Percentiles rank a stretch among this genome's conserved stretches.
Evolutionary conservation across 129 eudicot species (phyloP).

Genomic region (Tagetes erecta): DNA sequence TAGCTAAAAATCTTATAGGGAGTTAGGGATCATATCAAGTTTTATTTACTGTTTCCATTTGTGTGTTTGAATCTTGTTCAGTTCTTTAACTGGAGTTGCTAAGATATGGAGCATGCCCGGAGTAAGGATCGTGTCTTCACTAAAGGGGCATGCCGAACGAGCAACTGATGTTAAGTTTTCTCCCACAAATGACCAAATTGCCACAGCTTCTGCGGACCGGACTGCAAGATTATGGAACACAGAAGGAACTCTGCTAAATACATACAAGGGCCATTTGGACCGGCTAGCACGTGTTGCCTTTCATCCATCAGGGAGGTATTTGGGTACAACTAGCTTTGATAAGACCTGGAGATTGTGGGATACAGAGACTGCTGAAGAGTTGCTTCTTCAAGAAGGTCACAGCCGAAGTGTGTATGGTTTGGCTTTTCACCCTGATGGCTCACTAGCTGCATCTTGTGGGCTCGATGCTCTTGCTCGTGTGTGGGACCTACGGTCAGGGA

Average conservation of each 20-base stretch:
- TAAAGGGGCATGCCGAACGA: slow-evolving; percentile 90
- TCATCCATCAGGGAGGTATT: slow-evolving; percentile 90
- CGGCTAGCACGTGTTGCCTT: slow-evolving; percentile 94
- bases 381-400: slow-evolving; percentile 96
- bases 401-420: slow-evolving; percentile 93
- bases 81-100: slow-evolving; percentile 83
- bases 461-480: slow-evolving; percentile 96
- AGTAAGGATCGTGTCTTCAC: slow-evolving; percentile 44
- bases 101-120: slow-evolving; percentile 88
- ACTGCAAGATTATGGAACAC: slow-evolving; percentile 85
- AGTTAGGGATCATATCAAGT: neutral
- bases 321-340: slow-evolving; percentile 92
- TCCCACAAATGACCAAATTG: slow-evolving; percentile 60
- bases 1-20: neutral
- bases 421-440: slow-evolving; percentile 87
- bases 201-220: slow-evolving; percentile 94
- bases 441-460: slow-evolving; percentile 88
- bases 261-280: slow-evolving; percentile 87
- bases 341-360: slow-evolving; percentile 98
- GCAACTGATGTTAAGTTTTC: slow-evolving; percentile 89
- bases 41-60: neutral
- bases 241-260: slow-evolving; percentile 59
- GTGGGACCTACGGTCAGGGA: slow-evolving; percentile 94
- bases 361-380: slow-evolving; percentile 81
- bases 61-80: slow-evolving; percentile 12